Base-by-base conservation (phyloP, 257 asterid species). In the Nicotiana paniculata region DNA sequence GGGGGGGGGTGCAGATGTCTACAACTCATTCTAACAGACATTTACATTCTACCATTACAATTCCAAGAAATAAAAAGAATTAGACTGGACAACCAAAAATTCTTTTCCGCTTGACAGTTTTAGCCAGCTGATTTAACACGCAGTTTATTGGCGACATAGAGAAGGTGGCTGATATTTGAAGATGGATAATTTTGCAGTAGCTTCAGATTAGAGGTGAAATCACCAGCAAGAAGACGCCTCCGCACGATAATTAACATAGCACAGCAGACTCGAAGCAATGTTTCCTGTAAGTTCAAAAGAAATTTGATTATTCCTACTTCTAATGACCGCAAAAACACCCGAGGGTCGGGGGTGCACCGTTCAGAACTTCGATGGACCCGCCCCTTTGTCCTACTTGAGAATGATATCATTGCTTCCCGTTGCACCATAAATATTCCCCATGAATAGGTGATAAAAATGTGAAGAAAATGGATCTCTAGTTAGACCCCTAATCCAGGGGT, bases 201-300 rank as follows among this genome's bases (percentile, higher is more conserved):
- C 89, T 95, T 93, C 79, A 95, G 90, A 91, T 95, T 95, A 39
- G 98, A 89, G 30, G 98, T 95, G 88, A 95, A 95, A 87, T 95
- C 99, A 5, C 98, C 98, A 54, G 97, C 99, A 74, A 95, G 97
- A 59, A 95, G 84, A 46, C 97, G 96, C 92, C 90, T 93, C 83
- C 98, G 87, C 7, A 93, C 96, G 6, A 93, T 91, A 66, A 95
- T 85, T 86, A 95, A 91, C 99, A 93, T 95, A 6, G 99, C 97
- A 70, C 99, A 95, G 84, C 98, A 95, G 64, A 95, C 82, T 57
- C 99, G 90, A 8, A 93, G 97, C 63, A 95, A 87, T 0, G 97
- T 93, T 84, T 91, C 99, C 99, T 95, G 94, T 88, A 88, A 81
- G 62, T 18, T 24, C 2, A 76, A n/a, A 30, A 61, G 33, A 69